These are phyloP conservation scores for Solanum chacoense DNA, from an alignment of 305 asterid species.

Conservation along the genomic window DNA sequence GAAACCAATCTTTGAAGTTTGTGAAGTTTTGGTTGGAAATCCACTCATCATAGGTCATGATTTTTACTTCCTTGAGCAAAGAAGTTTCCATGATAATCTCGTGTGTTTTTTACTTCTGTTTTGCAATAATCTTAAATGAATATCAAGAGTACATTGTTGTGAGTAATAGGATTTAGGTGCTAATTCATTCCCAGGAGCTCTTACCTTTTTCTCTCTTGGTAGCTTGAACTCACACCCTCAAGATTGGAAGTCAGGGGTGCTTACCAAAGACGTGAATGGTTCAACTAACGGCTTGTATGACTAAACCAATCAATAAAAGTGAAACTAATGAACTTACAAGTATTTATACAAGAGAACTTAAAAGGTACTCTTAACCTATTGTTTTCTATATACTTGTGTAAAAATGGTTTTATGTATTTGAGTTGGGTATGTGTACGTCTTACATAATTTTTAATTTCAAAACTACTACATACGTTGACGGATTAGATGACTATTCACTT, in stretches of 20 bases:
- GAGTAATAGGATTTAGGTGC: background rate
- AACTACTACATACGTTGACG: background rate
- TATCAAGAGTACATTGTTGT: background rate
- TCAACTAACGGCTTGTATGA: background rate
- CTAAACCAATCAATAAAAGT: background rate
- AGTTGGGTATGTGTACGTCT: background rate
- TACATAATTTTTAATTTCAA: background rate
- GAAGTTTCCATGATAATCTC: too few species aligned
- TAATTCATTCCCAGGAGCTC: too few species aligned
- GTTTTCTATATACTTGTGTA: background rate
- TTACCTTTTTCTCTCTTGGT: too few species aligned
- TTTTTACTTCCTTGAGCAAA: background rate
- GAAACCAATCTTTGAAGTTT: background rate
- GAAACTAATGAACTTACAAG: background rate
- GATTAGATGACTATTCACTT: background rate
- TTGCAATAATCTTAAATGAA: background rate
- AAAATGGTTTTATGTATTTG: background rate
- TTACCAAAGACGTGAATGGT: background rate
- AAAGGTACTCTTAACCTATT: background rate
- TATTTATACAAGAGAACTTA: background rate
- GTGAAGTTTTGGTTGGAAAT: background rate
- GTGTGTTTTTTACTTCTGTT: background rate
- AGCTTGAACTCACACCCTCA: too few species aligned
- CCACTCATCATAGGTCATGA: background rate
- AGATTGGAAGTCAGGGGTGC: too few species aligned